Evolutionary conservation across 768 basidiomycete genomes (phyloP).

Genomic region (Pleurotus ostreatus): DNA sequence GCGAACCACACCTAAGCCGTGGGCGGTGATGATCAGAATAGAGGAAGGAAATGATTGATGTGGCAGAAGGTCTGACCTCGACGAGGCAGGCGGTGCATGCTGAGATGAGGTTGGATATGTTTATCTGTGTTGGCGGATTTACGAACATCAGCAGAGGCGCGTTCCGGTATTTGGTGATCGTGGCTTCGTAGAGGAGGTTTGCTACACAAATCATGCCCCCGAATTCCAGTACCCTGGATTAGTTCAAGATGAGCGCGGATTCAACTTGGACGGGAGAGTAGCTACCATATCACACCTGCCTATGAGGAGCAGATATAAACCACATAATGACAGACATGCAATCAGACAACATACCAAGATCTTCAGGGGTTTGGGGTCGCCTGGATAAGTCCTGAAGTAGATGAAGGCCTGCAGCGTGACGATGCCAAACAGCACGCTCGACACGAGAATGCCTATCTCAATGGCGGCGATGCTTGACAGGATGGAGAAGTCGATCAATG

Average conservation of each 20-base stretch:
- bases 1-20: slow-evolving; percentile 23
- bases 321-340: not conserved
- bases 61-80: not conserved
- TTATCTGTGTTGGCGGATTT: not conserved
- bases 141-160: slow-evolving; percentile 12
- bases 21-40: too few species aligned
- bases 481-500: not conserved
- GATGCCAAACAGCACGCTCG: slow-evolving; percentile 2
- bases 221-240: slow-evolving; percentile 22
- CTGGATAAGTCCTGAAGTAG: slow-evolving; percentile 12
- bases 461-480: slow-evolving; percentile 1
- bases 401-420: slow-evolving; percentile 1
- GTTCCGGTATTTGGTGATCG: slow-evolving; percentile 21
- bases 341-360: slow-evolving; percentile 13
- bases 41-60: not conserved
- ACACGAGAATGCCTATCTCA: slow-evolving; percentile 2
- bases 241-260: not conserved
- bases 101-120: not conserved
- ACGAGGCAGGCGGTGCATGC: slow-evolving; percentile 1
- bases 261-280: not conserved
- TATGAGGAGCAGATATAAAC: not conserved
- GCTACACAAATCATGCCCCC: slow-evolving; percentile 23
- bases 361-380: slow-evolving; percentile 19
- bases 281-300: slow-evolving; percentile 10
- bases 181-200: slow-evolving; percentile 25